A percentile compares a stretch with the other conserved stretches of the same genome.
phyloP scores from a whole-genome alignment of 148 eudicot genomes.

The Fagopyrum tataricum region DNA sequence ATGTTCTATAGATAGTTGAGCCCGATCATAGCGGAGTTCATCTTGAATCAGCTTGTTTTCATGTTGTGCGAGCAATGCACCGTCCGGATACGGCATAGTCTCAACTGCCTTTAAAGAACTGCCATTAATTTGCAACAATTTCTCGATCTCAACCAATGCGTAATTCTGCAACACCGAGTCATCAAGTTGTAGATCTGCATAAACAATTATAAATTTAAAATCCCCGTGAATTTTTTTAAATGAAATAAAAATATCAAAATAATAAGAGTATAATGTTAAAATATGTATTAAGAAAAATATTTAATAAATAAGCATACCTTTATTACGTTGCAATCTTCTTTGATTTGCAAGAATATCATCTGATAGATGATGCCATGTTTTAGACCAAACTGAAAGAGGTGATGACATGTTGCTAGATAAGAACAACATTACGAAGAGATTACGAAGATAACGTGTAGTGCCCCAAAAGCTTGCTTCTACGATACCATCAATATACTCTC shows the following conservation, averaged over 20 bases:
- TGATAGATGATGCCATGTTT: background rate
- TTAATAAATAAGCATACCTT: background rate
- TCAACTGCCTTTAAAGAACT: background rate
- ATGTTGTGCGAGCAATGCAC: background rate
- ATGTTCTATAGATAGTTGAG: background rate
- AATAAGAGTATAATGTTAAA: too few relatives aligned
- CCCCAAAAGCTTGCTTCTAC: too few relatives aligned
- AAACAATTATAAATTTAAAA: too few relatives aligned
- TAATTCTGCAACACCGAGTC: background rate
- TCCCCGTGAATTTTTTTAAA: too few relatives aligned
- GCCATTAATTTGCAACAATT: background rate
- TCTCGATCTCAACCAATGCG: background rate
- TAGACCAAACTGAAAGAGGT: constrained; percentile 5
- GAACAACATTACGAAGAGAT: too few relatives aligned
- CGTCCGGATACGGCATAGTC: background rate
- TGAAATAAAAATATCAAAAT: too few relatives aligned
- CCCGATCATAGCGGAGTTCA: constrained; percentile 14
- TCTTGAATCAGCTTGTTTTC: constrained; percentile 4
- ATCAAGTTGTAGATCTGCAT: background rate
- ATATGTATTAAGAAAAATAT: background rate
- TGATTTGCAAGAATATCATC: background rate
- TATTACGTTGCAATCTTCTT: background rate
- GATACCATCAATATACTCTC: too few relatives aligned
- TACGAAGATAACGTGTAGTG: too few relatives aligned
- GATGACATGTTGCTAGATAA: too few relatives aligned